Evolutionary conservation across 345 rosid species (phyloP), one percentile per base, ranked within the genome.

Genomic region (Fremontodendron californicum): DNA sequence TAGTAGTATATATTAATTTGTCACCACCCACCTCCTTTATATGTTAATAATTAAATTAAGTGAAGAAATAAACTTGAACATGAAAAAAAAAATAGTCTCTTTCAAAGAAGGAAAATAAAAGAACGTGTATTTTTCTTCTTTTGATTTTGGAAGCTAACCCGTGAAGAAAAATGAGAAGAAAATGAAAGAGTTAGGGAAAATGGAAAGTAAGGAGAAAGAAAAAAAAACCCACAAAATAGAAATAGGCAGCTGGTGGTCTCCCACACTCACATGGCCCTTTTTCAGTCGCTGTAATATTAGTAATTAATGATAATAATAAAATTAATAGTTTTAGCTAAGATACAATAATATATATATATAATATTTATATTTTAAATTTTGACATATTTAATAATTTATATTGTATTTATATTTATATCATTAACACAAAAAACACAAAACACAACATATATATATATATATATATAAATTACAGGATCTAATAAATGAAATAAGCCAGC

Each of bases 221-320:
- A 27, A 64, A 29, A 40, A 65, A 31, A 1, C 83, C 87, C 86
- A 72, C 79, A 35, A 18, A 57, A 33, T 75, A 61, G 86, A 84
- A 89, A 85, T 3, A 77, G 79, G 84, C 87, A 89, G 90, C 89
- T 87, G 89, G 89, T 87, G 85, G 89, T 80, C 79, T 83, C 85
- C 85, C 79, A 77, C 63, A 81, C 43, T 85, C 90, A 84, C 91
- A 86, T 85, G 88, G 77, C 63, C 63, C 73, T 81, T 61, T 21
- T 74, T 55, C 68, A 35, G 67, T 79, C n/a, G n/a, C 31, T 60
- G 4, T n/a, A n/a, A n/a, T n/a, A n/a, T n/a, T n/a, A n/a, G n/a
- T n/a, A n/a, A n/a, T n/a, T n/a, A n/a, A n/a, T n/a, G n/a, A n/a
- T n/a, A n/a, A n/a, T n/a, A n/a, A n/a, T n/a, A n/a, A n/a, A n/a